Conservation (phyloP, 805 yeast genomes). For the Metschnikowia corniflorae region DNA sequence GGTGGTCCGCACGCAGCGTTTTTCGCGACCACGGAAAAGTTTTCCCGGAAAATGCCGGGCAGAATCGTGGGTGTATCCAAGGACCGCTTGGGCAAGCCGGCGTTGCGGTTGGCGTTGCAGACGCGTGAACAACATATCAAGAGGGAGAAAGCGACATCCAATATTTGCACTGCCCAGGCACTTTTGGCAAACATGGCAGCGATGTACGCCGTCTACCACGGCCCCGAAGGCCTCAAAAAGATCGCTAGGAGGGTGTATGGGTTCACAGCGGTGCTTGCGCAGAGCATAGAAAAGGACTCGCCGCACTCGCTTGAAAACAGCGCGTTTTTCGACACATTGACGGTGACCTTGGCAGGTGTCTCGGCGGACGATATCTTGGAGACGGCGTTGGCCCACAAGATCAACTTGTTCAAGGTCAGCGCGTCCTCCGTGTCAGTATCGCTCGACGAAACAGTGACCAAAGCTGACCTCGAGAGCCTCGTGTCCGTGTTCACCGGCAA, state of each 20-base stretch:
- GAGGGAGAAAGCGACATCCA: slow-evolving; percentile 96
- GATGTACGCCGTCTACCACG: slow-evolving; percentile 94
- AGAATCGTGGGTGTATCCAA: slow-evolving; percentile 90
- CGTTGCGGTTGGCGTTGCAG: slow-evolving; percentile 88
- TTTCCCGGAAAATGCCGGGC: slow-evolving; percentile 94
- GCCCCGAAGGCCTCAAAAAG: slow-evolving; percentile 75
- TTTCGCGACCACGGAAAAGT: slow-evolving; percentile 77
- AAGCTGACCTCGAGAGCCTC: slow-evolving; percentile 56
- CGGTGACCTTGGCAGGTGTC: slow-evolving; percentile 51
- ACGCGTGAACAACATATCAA: slow-evolving; percentile 98
- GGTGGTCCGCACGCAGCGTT: slow-evolving; percentile 99
- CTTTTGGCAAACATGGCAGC: slow-evolving; percentile 92
- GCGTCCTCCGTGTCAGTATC: slow-evolving; percentile 66
- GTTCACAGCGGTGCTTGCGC: slow-evolving; percentile 68
- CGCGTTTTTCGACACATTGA: slow-evolving; percentile 84
- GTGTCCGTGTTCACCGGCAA: slow-evolving; percentile 55
- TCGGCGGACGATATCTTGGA: slow-evolving; percentile 54
- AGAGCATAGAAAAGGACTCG: slow-evolving; percentile 37
- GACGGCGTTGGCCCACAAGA: slow-evolving; percentile 60
- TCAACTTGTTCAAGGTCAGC: slow-evolving; percentile 72
- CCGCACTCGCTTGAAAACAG: slow-evolving; percentile 51
- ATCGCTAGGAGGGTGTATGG: slow-evolving; percentile 79
- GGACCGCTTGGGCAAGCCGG: slow-evolving; percentile 87
- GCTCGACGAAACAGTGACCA: slow-evolving; percentile 82
- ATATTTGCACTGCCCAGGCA: slow-evolving; percentile 98